Conservation (phyloP, 441 rosid genomes). For the Macaranga tanarius region DNA sequence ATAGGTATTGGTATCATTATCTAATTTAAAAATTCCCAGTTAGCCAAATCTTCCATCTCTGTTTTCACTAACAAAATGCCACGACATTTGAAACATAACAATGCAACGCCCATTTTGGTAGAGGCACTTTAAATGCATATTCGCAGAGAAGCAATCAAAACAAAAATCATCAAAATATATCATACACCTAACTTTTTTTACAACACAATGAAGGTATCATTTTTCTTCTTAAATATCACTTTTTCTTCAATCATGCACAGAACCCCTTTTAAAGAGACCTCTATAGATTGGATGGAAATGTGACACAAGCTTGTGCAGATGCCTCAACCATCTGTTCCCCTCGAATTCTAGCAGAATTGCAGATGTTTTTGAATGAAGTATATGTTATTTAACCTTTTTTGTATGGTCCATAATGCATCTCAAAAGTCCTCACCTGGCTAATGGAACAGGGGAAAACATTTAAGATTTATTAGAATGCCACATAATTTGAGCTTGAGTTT, state of each 20-base stretch:
- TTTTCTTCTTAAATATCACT: not conserved
- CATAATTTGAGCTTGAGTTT: too few species aligned
- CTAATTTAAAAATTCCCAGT: too few species aligned
- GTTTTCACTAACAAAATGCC: too few species aligned
- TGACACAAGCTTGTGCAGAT: constrained; percentile 71
- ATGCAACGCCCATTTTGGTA: constrained; percentile 17
- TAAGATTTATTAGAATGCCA: too few species aligned
- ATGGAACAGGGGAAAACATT: not conserved
- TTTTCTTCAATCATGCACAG: constrained; percentile 52
- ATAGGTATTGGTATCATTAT: too few species aligned
- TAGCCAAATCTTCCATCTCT: too few species aligned
- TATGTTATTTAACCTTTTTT: constrained; percentile 92
- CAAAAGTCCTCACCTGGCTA: constrained; percentile 76
- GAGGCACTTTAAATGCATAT: constrained; percentile 9
- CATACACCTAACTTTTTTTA: not conserved
- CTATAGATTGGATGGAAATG: constrained; percentile 65
- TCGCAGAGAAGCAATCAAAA: constrained; percentile 26
- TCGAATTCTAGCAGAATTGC: constrained; percentile 71
- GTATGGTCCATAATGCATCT: constrained; percentile 77
- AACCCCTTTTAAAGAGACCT: constrained; percentile 76
- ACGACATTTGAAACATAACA: not conserved
- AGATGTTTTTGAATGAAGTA: constrained; percentile 83
- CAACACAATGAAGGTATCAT: not conserved
- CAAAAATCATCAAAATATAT: not conserved
- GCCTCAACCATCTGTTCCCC: constrained; percentile 72